Percentiles rank a stretch among this genome's conserved stretches.
These are phyloP conservation scores for Colletotrichum truncatum DNA, from an alignment of 2,329 filamentous ascomycete genomes.

Conservation along the genomic window DNA sequence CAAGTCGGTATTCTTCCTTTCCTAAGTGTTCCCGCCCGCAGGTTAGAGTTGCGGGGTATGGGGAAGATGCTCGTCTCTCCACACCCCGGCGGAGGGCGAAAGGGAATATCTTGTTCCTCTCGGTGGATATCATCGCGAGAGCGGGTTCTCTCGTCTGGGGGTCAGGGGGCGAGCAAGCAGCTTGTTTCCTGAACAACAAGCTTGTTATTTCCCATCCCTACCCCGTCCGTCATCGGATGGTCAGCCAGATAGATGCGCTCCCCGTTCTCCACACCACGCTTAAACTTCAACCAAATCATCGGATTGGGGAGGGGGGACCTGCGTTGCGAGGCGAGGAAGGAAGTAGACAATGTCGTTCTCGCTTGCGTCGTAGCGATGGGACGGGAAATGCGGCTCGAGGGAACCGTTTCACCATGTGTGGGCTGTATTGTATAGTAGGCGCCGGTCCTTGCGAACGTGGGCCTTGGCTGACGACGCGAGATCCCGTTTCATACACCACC, in stretches of 20 bases:
- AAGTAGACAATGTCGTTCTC: background rate
- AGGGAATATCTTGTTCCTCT: background rate
- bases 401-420: background rate
- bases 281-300: too few species aligned
- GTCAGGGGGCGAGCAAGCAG: background rate
- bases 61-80: background rate
- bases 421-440: too few species aligned
- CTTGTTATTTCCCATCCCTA: background rate
- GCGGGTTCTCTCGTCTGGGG: background rate
- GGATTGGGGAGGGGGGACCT: background rate
- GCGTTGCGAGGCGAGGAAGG: background rate
- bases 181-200: too few species aligned
- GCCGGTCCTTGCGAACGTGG: background rate
- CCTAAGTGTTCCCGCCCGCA: too few species aligned
- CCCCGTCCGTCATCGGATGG: too few species aligned
- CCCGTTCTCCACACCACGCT: background rate
- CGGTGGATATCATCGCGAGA: background rate
- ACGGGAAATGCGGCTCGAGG: constrained; percentile 7
- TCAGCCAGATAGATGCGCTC: too few species aligned
- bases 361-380: background rate
- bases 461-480: background rate
- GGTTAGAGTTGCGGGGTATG: background rate
- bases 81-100: too few species aligned
- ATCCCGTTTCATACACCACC: too few species aligned
- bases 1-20: too few species aligned